phyloP scores from a whole-genome alignment of 345 rosid species.

The Arabidopsis suecica region DNA sequence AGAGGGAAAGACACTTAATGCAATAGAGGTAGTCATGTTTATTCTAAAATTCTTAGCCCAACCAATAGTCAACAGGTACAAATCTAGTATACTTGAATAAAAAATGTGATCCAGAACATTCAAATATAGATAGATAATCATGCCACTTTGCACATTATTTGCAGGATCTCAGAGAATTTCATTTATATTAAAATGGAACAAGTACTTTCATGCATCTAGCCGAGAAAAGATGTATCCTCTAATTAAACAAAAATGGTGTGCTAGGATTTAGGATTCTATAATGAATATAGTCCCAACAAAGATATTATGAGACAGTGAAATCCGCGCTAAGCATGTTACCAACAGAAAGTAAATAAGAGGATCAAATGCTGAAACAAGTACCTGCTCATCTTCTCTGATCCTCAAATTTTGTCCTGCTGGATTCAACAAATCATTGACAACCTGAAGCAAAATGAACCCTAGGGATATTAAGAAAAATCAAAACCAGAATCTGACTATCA shows the following conservation, averaged over 20 bases:
- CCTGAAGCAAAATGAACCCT: slow-evolving; percentile 59
- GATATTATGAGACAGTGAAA: slow-evolving; percentile 18
- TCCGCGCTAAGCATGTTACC: slow-evolving; percentile 21
- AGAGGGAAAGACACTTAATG: slow-evolving; percentile 19
- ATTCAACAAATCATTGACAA: slow-evolving; percentile 92
- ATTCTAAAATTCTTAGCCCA: not conserved
- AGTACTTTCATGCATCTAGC: slow-evolving; percentile 20
- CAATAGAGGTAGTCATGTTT: slow-evolving; percentile 9
- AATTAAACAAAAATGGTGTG: not conserved
- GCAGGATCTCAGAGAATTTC: not conserved
- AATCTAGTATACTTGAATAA: slow-evolving; percentile 20
- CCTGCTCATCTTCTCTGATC: slow-evolving; percentile 99
- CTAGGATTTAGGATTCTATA: slow-evolving; percentile 16
- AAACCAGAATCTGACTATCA: slow-evolving; percentile 38
- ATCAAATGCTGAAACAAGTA: slow-evolving; percentile 41
- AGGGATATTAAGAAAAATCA: slow-evolving; percentile 27
- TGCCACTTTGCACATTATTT: slow-evolving; percentile 11
- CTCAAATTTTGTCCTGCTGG: slow-evolving; percentile 97
- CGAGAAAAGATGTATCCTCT: slow-evolving; percentile 13
- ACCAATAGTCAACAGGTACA: slow-evolving; percentile 3
- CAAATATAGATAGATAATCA: slow-evolving; percentile 18
- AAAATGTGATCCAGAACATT: slow-evolving; percentile 19
- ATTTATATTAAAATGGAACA: slow-evolving; percentile 6
- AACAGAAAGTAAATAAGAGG: slow-evolving; percentile 24
- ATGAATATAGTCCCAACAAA: slow-evolving; percentile 17